Conservation (phyloP, 495 filamentous ascomycete species). For the Podospora bellae-mahoneyi region DNA sequence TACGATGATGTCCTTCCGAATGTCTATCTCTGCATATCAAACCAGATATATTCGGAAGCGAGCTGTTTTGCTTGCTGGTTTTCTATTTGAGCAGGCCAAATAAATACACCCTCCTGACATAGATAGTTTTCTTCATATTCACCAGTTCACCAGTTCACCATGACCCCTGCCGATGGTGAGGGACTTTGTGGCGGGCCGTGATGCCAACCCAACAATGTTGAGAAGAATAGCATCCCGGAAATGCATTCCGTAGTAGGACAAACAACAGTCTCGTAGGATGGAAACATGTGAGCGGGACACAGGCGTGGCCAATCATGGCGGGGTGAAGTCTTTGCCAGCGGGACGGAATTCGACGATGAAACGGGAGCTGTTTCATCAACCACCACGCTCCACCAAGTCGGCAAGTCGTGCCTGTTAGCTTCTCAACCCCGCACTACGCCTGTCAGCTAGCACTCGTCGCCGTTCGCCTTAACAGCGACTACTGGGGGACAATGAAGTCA, state of each 20-base stretch:
- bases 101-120: not conserved
- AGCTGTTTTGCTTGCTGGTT: not conserved
- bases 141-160: not conserved
- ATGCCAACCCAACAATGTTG: not conserved
- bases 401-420: constrained; percentile 13
- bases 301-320: constrained; percentile 9
- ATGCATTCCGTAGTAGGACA: constrained; percentile 13
- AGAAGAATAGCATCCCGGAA: constrained; percentile 5
- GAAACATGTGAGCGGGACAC: constrained; percentile 7
- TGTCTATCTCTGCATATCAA: not conserved
- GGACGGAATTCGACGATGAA: constrained; percentile 23
- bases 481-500: constrained; percentile 8
- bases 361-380: constrained; percentile 30
- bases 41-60: not conserved
- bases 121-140: not conserved
- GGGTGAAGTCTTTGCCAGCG: constrained; percentile 6
- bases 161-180: not conserved
- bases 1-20: not conserved
- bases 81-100: not conserved
- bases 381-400: constrained; percentile 13
- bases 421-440: not conserved
- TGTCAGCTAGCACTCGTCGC: not conserved
- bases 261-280: constrained; percentile 9
- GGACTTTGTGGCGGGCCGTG: constrained; percentile 8
- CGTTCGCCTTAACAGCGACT: not conserved